A percentile compares a stretch with the other conserved stretches of the same genome.
Conservation (phyloP, 2,329 filamentous ascomycete genomes). For the Ilyonectria mors-panacis region DNA sequence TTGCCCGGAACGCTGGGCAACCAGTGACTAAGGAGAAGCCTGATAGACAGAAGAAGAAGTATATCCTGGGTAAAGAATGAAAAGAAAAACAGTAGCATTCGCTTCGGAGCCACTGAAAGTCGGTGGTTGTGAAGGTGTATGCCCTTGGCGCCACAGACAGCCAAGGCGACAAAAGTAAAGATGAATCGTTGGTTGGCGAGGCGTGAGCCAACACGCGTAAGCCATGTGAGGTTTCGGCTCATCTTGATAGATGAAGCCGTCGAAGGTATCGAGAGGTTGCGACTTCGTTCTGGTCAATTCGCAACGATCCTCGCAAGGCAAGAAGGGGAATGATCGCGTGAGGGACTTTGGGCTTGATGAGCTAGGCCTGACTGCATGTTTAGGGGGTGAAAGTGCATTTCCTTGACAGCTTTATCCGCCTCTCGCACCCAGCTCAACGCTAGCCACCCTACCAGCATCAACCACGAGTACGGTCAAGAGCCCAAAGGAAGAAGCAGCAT, state of each 20-base stretch:
- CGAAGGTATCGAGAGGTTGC: conserved; percentile 4
- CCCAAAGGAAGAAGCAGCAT: background rate
- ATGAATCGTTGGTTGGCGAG: conserved; percentile 50
- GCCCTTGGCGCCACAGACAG: conserved; percentile 50
- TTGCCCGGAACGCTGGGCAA: conserved; percentile 38
- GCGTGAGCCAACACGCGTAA: conserved; percentile 38
- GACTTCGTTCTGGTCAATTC: background rate
- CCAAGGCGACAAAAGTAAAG: conserved; percentile 51
- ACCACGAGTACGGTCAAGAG: background rate
- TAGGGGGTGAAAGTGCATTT: background rate
- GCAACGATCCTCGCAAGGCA: background rate
- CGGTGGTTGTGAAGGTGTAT: conserved; percentile 53
- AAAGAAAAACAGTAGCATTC: conserved; percentile 50
- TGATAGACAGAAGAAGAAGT: conserved; percentile 49
- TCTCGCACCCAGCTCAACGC: background rate
- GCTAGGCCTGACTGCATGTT: background rate
- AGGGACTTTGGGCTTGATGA: background rate
- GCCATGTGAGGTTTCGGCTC: conserved; percentile 24
- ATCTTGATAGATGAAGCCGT: conserved; percentile 29
- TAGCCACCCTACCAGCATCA: background rate
- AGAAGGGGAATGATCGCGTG: conserved; percentile 15
- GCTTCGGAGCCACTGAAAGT: conserved; percentile 47
- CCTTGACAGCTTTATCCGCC: background rate
- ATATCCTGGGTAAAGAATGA: conserved; percentile 56
- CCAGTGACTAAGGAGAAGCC: conserved; percentile 50